These are phyloP conservation scores for Plantago major DNA, from an alignment of 257 asterid species.

Conservation along the genomic window DNA sequence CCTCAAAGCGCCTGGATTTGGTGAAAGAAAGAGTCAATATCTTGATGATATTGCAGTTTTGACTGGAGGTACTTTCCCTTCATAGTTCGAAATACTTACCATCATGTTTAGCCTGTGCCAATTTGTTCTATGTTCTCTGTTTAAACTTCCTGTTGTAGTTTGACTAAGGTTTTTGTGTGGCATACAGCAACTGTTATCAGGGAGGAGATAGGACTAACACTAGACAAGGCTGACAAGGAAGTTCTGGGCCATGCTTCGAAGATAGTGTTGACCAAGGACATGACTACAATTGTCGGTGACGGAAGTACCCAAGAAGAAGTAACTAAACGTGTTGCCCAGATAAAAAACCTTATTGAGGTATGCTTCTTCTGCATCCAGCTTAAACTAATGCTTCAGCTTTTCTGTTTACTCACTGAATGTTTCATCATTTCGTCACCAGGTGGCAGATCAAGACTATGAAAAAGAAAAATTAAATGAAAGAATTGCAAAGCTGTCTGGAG, in stretches of 20 bases:
- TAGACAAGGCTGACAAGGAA: slow-evolving; percentile 88
- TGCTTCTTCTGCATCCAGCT: slow-evolving; percentile 13
- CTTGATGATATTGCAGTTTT: slow-evolving; percentile 93
- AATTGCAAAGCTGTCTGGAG: slow-evolving; percentile 94
- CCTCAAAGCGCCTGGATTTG: slow-evolving; percentile 99
- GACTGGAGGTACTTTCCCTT: slow-evolving; percentile 66
- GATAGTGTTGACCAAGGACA: slow-evolving; percentile 85
- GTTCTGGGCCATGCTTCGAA: slow-evolving; percentile 96
- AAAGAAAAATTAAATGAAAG: slow-evolving; percentile 86
- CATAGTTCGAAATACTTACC: too few species aligned
- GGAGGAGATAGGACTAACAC: slow-evolving; percentile 78
- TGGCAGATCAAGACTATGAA: slow-evolving; percentile 88
- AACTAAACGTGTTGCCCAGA: slow-evolving; percentile 76
- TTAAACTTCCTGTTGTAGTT: not conserved
- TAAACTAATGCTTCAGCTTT: not conserved
- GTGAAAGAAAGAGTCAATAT: slow-evolving; percentile 93
- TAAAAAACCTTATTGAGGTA: slow-evolving; percentile 84
- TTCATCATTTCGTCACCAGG: slow-evolving; percentile 35
- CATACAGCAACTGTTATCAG: slow-evolving; percentile 84
- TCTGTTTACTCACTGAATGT: slow-evolving; percentile 7
- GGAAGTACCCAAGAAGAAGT: slow-evolving; percentile 94
- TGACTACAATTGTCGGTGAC: slow-evolving; percentile 92
- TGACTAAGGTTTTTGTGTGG: slow-evolving; percentile 12
- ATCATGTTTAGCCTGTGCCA: not conserved
- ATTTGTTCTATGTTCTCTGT: not conserved